Conservation (phyloP, 2,329 filamentous ascomycete genomes). For the Pseudocercospora musae region DNA sequence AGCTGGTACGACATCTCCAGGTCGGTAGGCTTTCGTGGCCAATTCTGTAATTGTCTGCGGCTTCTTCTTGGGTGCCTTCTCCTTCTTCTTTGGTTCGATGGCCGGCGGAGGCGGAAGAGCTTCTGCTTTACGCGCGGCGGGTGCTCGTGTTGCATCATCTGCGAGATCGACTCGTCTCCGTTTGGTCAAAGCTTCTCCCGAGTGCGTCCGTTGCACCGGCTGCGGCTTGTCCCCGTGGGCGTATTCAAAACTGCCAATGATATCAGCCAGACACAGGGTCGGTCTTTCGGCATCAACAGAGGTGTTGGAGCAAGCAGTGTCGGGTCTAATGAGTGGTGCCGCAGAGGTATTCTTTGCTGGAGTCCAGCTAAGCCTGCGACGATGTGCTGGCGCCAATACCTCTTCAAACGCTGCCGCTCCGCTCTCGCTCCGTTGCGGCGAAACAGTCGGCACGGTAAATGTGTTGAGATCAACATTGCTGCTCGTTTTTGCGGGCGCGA, state of each 20-base stretch:
- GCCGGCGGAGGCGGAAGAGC: not conserved
- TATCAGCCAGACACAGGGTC: slow-evolving; percentile 9
- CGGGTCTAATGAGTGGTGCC: not conserved
- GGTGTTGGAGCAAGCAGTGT: not conserved
- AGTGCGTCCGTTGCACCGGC: not conserved
- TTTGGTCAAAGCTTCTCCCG: slow-evolving; percentile 20
- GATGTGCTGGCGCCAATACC: slow-evolving; percentile 4
- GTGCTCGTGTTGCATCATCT: slow-evolving; percentile 13
- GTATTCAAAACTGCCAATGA: slow-evolving; percentile 20
- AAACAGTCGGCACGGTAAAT: not conserved
- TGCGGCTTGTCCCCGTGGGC: not conserved
- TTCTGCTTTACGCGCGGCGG: not conserved
- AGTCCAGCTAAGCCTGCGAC: slow-evolving; percentile 23
- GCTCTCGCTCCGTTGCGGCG: not conserved
- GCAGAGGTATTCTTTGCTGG: slow-evolving; percentile 15
- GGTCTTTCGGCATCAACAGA: slow-evolving; percentile 3
- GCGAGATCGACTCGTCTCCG: slow-evolving; percentile 16
- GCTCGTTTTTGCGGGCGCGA: not conserved
- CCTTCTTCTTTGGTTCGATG: slow-evolving; percentile 34
- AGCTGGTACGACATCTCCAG: slow-evolving; percentile 26
- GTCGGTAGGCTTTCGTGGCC: slow-evolving; percentile 67
- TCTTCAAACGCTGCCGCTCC: not conserved
- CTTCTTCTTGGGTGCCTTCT: slow-evolving; percentile 59
- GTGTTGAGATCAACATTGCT: not conserved
- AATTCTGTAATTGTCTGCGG: slow-evolving; percentile 73